Base-by-base conservation (phyloP, 2,329 filamentous ascomycete genomes). In the Clarireedia sp. region DNA sequence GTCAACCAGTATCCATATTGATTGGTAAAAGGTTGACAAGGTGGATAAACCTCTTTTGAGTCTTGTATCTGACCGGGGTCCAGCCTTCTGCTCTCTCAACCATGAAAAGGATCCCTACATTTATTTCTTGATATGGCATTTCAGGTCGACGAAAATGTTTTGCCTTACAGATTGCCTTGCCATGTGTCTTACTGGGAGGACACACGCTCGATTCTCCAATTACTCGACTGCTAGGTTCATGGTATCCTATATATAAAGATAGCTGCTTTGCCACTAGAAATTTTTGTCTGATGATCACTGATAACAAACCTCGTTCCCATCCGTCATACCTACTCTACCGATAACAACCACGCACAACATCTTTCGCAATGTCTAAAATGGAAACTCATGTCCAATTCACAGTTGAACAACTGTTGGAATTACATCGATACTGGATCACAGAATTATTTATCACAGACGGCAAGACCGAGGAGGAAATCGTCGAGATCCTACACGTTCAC, bases 381-480 rank as follows among this genome's bases (percentile, higher is more conserved):
- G 56, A 55, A n/a, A 19, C 17, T 24, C 56, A n/a, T 21, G 23
- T 56, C 23, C 51, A 58, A 46, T 48, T 52, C 26, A 51, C 56
- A 8, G 29, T 58, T 26, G 48, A 58, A 23, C 41, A 52, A 21
- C 33, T 58, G n/a, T 14, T 58, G 9, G 38, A 47, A 5, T 8
- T 58, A 19, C 56, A 58, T 41, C 41, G 54, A 29, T 44, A 48
- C 23, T 58, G 56, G 56, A 58, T 58, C 26, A 51, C 38, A 16
- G 49, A 48, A 44, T 54, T 56, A 5, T 51, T 48, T 36, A 38
- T 49, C 21, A 17, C 38, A 10, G 48, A 58, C 21, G 36, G 45
- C 17, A 58, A 52, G 16, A 51, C 53, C 2, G 56, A 58, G 33
- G 48, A 46, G 21, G 56, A 58, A 26, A 58, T 58, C 12, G 48